Evolutionary conservation across 495 filamentous ascomycete genomes (phyloP).

Genomic region (Daldinia vernicosa): DNA sequence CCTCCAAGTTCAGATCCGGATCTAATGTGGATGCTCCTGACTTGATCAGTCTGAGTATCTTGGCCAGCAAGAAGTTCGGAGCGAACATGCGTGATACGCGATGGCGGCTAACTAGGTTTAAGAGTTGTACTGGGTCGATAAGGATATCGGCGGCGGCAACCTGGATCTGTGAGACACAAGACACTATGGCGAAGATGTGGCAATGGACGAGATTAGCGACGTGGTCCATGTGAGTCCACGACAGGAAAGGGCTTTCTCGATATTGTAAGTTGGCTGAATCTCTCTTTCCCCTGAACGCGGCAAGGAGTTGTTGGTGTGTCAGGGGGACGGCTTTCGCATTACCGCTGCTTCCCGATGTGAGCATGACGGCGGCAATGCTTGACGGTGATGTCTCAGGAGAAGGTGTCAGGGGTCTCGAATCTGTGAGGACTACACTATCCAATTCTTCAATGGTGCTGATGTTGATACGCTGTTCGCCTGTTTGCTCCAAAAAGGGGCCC

Average conservation of each 20-base stretch:
- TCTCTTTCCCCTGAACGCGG: constrained; percentile 57
- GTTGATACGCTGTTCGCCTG: not conserved
- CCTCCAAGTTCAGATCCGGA: not conserved
- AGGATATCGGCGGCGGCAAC: constrained; percentile 55
- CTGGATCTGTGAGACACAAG: constrained; percentile 59
- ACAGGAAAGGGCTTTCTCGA: constrained; percentile 50
- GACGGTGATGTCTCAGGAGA: constrained; percentile 5
- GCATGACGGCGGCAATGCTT: constrained; percentile 50
- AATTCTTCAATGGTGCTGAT: constrained; percentile 5
- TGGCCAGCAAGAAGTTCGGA: constrained; percentile 65
- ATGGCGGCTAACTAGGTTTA: constrained; percentile 54
- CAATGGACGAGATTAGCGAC: constrained; percentile 62
- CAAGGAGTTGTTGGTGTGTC: constrained; percentile 56
- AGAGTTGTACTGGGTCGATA: constrained; percentile 50
- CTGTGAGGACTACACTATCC: constrained; percentile 4
- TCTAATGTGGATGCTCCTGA: not conserved
- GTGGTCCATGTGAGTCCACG: constrained; percentile 65
- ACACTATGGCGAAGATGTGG: constrained; percentile 58
- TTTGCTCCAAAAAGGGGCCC: constrained; percentile 5
- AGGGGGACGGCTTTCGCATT: constrained; percentile 63
- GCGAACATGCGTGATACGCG: constrained; percentile 60
- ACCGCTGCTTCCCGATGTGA: constrained; percentile 68
- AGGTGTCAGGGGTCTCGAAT: constrained; percentile 9
- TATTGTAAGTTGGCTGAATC: not conserved
- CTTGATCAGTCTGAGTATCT: constrained; percentile 21